These are phyloP conservation scores for Chlamydomonas eustigma DNA, from an alignment of 139 green algal genomes.

Conservation along the genomic window DNA sequence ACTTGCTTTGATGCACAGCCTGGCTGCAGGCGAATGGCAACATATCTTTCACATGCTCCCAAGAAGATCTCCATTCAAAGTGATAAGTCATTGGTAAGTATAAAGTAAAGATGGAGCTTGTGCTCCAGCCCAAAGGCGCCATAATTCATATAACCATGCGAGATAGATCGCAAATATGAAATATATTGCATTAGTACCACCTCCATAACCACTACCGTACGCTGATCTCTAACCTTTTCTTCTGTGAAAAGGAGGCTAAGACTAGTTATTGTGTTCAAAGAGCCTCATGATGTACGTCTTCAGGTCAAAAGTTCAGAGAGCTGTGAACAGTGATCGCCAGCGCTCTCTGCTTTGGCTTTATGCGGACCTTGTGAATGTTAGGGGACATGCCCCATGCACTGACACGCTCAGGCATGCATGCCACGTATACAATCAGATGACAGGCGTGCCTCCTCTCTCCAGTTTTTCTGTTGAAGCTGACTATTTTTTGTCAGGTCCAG, in stretches of 20 bases:
- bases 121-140: too few relatives aligned
- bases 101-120: neutral
- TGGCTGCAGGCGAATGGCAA: neutral
- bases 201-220: too few relatives aligned
- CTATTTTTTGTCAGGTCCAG: neutral
- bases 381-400: neutral
- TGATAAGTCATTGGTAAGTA: neutral
- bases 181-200: too few relatives aligned
- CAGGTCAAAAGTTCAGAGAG: neutral
- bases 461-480: neutral
- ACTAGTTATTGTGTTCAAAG: too few relatives aligned
- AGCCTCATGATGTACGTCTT: neutral
- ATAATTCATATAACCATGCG: too few relatives aligned
- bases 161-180: too few relatives aligned
- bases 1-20: neutral
- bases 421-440: neutral
- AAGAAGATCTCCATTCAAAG: neutral
- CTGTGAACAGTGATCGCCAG: neutral
- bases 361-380: neutral
- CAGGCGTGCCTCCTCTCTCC: neutral
- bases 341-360: neutral
- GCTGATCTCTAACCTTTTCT: too few relatives aligned
- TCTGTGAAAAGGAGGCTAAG: too few relatives aligned
- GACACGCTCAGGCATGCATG: neutral
- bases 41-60: neutral